Evolutionary conservation across 805 yeast genomes (phyloP).

Genomic region (Saccharomycopsis sp.): DNA sequence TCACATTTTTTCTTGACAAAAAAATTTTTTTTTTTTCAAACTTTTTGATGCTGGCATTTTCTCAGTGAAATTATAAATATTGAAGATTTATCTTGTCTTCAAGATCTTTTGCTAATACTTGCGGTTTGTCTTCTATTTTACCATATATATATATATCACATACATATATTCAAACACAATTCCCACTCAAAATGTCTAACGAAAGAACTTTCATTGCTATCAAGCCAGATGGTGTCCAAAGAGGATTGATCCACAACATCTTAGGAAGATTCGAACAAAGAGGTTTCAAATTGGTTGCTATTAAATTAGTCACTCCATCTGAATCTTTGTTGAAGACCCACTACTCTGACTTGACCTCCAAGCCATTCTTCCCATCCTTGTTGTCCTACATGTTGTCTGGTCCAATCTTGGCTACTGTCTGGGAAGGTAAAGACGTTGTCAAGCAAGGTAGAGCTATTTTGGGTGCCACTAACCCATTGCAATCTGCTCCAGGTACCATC

Average conservation of each 20-base stretch:
- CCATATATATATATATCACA: no score
- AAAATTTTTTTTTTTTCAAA: not conserved
- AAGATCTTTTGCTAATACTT: not conserved
- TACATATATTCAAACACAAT: not conserved
- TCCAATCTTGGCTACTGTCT: constrained; percentile 97
- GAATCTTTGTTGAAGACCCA: constrained; percentile 86
- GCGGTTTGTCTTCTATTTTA: no score
- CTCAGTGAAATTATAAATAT: not conserved
- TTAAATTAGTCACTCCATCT: constrained; percentile 84
- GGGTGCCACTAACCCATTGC: constrained; percentile 99
- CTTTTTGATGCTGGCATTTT: not conserved
- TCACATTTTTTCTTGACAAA: not conserved
- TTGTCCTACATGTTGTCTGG: constrained; percentile 96
- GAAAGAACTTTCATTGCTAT: constrained; percentile 92
- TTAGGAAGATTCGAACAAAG: constrained; percentile 91
- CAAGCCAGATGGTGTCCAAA: constrained; percentile 99
- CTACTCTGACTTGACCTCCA: constrained; percentile 89
- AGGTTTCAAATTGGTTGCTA: constrained; percentile 96
- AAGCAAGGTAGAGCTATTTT: constrained; percentile 96
- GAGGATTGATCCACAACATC: constrained; percentile 90
- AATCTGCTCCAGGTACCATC: constrained; percentile 98
- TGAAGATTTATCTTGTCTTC: not conserved
- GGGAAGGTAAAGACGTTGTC: constrained; percentile 99
- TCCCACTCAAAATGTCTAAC: constrained; percentile 25
- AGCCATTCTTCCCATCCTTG: constrained; percentile 98